Base-by-base conservation (phyloP, 768 basidiomycete species). In the Psilocybe cyanescens region DNA sequence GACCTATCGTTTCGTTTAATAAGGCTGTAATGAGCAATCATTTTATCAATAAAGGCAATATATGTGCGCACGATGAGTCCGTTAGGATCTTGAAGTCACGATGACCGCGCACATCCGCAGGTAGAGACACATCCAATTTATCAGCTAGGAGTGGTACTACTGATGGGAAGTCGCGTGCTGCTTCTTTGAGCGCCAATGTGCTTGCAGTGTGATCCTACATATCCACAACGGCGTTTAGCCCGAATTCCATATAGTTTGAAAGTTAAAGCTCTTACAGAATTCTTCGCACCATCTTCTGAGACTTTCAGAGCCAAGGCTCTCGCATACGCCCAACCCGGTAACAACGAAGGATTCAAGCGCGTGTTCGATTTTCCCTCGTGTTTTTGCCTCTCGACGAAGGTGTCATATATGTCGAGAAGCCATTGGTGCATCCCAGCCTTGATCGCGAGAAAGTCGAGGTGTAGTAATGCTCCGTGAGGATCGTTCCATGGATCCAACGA, bases 401-500 rank as follows among this genome's bases (percentile, higher is more conserved):
- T 62, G 39, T 85, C 80, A 69, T 79, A 91, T 37, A 92, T 71
- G 41, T 91, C 86, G 47, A 95, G 71, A 8, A 98, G 70, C 96
- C 95, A 99, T 45, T 88, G 78, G 9, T 80, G 71, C 85, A 95
- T 89, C 29, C 88, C 87, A 0, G 90, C 82, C 72, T 95, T 97
- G 61, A 94, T 76, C 0, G 93, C 88, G 19, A 98, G 79, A 69
- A 89, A 91, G 66, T 99, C 95, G 1, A 99, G 80, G 68, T 94
- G 90, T 11, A 95, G 77, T 1, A 90, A 76, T 1, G 89, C 84
- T 1, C 94, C 95, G 68, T 97, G 95, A 0, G 96, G 96, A 68
- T 97, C 95, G n/a, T 79, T 80, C 77, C 84, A 84, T 0, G 96
- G 94, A 70, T 97, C 95, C 0, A 99, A 81, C 8, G 88, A 86